Evolutionary conservation across 163 green algal genomes (phyloP), one percentile per base, ranked within the genome.

Genomic region (Volvox carteri): DNA sequence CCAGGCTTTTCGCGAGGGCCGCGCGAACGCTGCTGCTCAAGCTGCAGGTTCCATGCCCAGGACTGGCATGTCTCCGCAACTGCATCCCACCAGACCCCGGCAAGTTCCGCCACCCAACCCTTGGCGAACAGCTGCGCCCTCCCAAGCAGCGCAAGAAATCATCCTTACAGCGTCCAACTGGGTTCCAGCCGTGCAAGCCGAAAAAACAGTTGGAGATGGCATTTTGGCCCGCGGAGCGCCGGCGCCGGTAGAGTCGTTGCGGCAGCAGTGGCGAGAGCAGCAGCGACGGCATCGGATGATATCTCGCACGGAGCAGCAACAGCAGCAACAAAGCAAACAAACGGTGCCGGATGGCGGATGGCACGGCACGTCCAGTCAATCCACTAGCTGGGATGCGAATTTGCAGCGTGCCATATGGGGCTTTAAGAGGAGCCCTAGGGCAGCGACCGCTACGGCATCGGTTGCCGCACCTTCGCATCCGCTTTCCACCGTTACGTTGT

Each of bases 201-300:
- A n/a, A n/a, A n/a, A n/a, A n/a, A n/a, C n/a, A n/a, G n/a, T n/a
- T n/a, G n/a, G n/a, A n/a, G n/a, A n/a, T n/a, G n/a, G n/a, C n/a
- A n/a, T n/a, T n/a, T n/a, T n/a, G n/a, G n/a, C n/a, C n/a, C n/a
- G n/a, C n/a, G n/a, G n/a, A n/a, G n/a, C n/a, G n/a, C n/a, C 33
- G 30, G 48, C 37, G 23, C 60, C 60, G 60, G 75, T 84, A 12
- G 75, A 46, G 14, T 28, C 23, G 11, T 52, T 70, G n/a, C 46
- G 75, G 33, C n/a, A 50, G 48, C 75, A 84, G 75, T 84, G 75
- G 75, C 75, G 50, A 30, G 75, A 84, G 48, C 75, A 84, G 75
- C 75, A 84, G 75, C 75, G 33, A 48, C 75, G 33, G 75, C 46
- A 67, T 46, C 75, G 30, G 48, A 19, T 68, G 14, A 1, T 28